Percentiles rank a stretch among this genome's conserved stretches.
Evolutionary conservation across 2,329 filamentous ascomycete genomes (phyloP).

Genomic region (Fusarium pseudocircinatum): DNA sequence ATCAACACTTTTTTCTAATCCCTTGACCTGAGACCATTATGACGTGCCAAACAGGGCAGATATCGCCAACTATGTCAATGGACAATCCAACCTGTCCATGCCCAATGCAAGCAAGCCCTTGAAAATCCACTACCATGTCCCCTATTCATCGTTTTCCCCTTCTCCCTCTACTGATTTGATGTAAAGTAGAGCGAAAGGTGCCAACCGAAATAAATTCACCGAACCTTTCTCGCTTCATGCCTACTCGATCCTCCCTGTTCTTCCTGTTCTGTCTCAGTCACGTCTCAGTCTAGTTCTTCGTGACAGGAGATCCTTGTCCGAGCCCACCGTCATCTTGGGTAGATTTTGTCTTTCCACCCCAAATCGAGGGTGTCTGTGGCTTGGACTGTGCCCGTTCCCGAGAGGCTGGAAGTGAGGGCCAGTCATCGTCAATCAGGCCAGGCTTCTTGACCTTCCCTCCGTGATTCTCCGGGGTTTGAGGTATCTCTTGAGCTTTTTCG

Average conservation of each 20-base stretch:
- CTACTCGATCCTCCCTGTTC: background rate
- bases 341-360: slow-evolving; percentile 32
- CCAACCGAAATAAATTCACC: background rate
- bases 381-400: slow-evolving; percentile 40
- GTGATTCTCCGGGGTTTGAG: slow-evolving; percentile 20
- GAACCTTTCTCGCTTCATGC: background rate
- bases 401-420: slow-evolving; percentile 40
- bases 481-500: slow-evolving; percentile 4
- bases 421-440: slow-evolving; percentile 38
- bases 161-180: background rate
- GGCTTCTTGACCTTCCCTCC: slow-evolving; percentile 18
- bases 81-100: slow-evolving; percentile 34
- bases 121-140: background rate
- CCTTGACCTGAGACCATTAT: background rate
- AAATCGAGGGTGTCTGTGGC: slow-evolving; percentile 32
- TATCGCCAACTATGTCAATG: background rate
- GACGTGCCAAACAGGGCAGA: slow-evolving; percentile 6
- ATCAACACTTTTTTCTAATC: background rate
- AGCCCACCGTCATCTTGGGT: background rate
- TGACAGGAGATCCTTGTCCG: slow-evolving; percentile 15
- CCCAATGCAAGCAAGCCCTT: slow-evolving; percentile 30
- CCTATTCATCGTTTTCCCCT: background rate
- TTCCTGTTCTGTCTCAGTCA: background rate
- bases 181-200: background rate
- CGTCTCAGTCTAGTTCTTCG: slow-evolving; percentile 6